phyloP scores from a whole-genome alignment of 139 green algal species.

The Spirogloea muscicola region DNA sequence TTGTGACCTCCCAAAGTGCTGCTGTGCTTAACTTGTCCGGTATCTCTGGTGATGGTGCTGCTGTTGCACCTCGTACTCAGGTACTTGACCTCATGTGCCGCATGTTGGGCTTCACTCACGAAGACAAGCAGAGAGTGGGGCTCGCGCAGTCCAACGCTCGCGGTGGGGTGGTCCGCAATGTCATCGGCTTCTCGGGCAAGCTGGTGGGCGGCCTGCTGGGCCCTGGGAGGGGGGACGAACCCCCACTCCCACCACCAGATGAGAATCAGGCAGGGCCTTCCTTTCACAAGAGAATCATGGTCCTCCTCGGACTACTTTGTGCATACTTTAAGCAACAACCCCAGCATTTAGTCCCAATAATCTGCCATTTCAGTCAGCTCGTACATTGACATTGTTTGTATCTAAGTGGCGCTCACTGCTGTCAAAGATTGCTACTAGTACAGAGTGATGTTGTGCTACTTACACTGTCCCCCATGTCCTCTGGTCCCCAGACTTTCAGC shows the following conservation, averaged over 20 bases:
- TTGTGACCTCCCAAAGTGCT: neutral
- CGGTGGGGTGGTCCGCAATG: constrained; percentile 23
- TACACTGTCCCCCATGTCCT: neutral
- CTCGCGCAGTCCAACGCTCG: neutral
- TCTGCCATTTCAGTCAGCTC: neutral
- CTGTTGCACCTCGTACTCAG: constrained; percentile 7
- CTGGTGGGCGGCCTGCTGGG: constrained; percentile 31
- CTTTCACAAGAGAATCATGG: constrained; percentile 22
- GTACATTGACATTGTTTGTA: neutral
- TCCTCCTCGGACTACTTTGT: neutral
- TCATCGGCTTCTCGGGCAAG: constrained; percentile 22
- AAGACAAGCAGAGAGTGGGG: constrained; percentile 42
- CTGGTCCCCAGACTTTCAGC: constrained; percentile 14
- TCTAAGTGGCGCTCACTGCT: neutral
- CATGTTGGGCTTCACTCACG: constrained; percentile 39
- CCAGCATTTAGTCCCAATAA: neutral
- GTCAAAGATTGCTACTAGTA: neutral
- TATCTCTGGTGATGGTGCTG: neutral
- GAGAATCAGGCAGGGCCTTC: neutral
- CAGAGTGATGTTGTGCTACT: neutral
- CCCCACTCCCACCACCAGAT: no score
- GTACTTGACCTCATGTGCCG: constrained; percentile 45
- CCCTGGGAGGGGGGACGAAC: neutral
- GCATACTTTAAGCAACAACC: neutral
- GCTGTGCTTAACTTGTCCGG: neutral